Evolutionary conservation across 129 eudicot species (phyloP), one percentile per base, ranked within the genome.

Genomic region (Solidago caesia): DNA sequence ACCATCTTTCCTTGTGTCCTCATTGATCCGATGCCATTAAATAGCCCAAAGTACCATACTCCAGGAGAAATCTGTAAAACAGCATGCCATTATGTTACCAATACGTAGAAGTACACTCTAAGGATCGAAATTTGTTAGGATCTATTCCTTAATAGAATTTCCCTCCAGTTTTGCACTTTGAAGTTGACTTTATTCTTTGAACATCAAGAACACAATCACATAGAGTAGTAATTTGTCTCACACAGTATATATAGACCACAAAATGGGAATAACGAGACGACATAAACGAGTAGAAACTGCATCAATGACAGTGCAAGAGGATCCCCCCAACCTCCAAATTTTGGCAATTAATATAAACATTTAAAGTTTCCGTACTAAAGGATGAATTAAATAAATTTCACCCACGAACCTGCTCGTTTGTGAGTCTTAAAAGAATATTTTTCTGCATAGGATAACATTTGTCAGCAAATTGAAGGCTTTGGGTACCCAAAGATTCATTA

Each of bases 401-500:
- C 10, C 25, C 60, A 55, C 44, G 11, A 56, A 90, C 98, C 97
- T 93, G 97, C 64, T 90, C 97, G 25, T 82, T 88, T 77, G 96
- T 84, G 76, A 86, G 53, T 77, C 57, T 84, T 81, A 93, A 48
- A 41, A 79, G 42, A 63, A 90, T 82, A 72, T 72, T 82, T 75
- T 75, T 88, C 91, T 90, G 96, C 97, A 93, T 83, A 12, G 92
- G 96, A 81, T 83, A 93, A 87, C 98, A 93, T 67, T 74, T 79
- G 80, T 90, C 97, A 27, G 76, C 73, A 69, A 73, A 86, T 78
- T 86, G 88, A 67, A 84, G 86, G 77, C 78, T 82, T 73, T 77
- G 84, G 0, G 51, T 53, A 64, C 81, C 84, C 77, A 86, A 80
- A 21, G 96, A 85, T 67, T 81, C 89, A 76, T 92, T 83, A 64